phyloP scores from a whole-genome alignment of 2,329 filamentous ascomycete species.

The Cytospora chrysosperma region DNA sequence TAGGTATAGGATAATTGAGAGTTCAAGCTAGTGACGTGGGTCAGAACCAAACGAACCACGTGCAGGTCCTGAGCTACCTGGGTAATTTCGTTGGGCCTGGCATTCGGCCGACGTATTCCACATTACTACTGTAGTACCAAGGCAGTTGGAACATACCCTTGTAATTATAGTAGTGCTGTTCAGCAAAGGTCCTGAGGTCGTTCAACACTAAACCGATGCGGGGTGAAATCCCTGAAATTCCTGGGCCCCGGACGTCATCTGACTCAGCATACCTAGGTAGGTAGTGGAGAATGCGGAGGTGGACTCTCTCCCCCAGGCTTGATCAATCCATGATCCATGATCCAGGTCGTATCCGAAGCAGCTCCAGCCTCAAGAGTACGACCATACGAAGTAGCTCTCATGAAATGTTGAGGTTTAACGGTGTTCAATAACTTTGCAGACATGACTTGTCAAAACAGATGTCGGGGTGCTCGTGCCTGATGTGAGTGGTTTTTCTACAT shows the following conservation, averaged over 20 bases:
- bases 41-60: neutral
- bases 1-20: neutral
- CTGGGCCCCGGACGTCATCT: conserved; percentile 11
- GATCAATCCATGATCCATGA: conserved; percentile 7
- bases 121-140: too few species aligned
- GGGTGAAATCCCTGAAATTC: neutral
- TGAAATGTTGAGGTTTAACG: too few species aligned
- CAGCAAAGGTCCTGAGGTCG: neutral
- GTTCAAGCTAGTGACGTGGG: neutral
- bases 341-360: neutral
- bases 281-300: conserved; percentile 20
- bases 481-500: neutral
- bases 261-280: neutral
- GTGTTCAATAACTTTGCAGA: too few species aligned
- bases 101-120: neutral
- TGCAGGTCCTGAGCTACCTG: neutral
- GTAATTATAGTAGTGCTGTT: too few species aligned
- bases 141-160: too few species aligned
- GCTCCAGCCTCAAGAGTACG: neutral
- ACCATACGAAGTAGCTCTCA: neutral
- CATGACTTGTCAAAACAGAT: neutral
- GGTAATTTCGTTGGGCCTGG: neutral
- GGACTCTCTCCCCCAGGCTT: conserved; percentile 11
- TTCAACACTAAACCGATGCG: neutral
- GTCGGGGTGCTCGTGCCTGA: neutral